phyloP scores from a whole-genome alignment of 1,284 basidiomycete genomes.

The Clitocybe nebularis region DNA sequence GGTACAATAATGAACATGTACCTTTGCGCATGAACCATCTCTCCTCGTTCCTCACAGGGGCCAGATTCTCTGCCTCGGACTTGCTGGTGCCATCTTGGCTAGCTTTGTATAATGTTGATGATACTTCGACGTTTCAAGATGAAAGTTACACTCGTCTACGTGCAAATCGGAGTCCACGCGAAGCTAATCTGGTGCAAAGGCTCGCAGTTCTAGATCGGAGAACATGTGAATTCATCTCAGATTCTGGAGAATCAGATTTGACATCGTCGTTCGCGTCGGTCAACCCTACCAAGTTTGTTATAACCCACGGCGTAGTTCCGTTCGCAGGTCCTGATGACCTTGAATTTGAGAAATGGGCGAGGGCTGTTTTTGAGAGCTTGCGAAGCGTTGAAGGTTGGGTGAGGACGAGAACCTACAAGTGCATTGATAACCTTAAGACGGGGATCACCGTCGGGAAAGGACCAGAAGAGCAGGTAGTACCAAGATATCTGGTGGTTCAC shows the following conservation, averaged over 20 bases:
- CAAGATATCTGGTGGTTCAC: slow-evolving; percentile 34
- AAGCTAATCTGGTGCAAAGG: slow-evolving; percentile 44
- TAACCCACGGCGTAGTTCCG: slow-evolving; percentile 34
- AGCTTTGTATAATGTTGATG: slow-evolving; percentile 55
- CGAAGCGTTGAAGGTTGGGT: slow-evolving; percentile 30
- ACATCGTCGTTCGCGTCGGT: slow-evolving; percentile 29
- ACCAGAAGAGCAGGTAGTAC: slow-evolving; percentile 27
- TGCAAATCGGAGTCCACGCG: slow-evolving; percentile 48
- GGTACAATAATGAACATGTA: slow-evolving; percentile 66
- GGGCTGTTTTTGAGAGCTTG: slow-evolving; percentile 17
- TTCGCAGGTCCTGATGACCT: slow-evolving; percentile 13
- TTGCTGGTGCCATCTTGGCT: slow-evolving; percentile 42
- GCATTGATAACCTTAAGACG: slow-evolving; percentile 34
- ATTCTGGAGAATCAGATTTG: slow-evolving; percentile 27
- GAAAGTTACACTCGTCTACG: slow-evolving; percentile 49
- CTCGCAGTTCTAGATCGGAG: slow-evolving; percentile 51
- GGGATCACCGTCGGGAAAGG: slow-evolving; percentile 24
- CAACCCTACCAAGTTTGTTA: slow-evolving; percentile 32
- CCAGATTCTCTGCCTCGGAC: slow-evolving; percentile 45
- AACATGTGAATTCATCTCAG: slow-evolving; percentile 38
- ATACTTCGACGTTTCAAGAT: slow-evolving; percentile 39
- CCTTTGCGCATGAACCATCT: slow-evolving; percentile 51
- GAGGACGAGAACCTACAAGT: slow-evolving; percentile 33
- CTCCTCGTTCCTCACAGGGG: slow-evolving; percentile 47
- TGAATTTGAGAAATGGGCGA: slow-evolving; percentile 24